Conservation (phyloP, 306 rosid species). For the Carpinus fangiana region DNA sequence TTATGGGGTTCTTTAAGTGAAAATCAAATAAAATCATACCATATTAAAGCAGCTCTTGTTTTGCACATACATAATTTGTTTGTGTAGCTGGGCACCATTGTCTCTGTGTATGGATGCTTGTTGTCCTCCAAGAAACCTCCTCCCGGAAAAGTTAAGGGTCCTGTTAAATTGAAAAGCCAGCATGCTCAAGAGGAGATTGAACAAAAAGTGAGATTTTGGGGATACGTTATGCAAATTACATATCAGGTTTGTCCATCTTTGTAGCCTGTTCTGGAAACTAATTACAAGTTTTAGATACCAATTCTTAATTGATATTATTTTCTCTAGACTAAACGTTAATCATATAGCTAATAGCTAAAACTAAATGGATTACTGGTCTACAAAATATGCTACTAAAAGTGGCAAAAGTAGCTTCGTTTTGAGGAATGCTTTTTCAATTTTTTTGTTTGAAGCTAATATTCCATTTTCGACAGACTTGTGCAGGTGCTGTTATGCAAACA, state of each 20-base stretch:
- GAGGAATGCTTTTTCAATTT: background rate
- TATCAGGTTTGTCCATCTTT: slow-evolving; percentile 53
- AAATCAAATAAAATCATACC: background rate
- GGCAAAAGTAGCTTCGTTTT: background rate
- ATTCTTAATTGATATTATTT: background rate
- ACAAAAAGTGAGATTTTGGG: slow-evolving; percentile 59
- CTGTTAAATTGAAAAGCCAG: slow-evolving; percentile 34
- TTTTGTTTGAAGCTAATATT: slow-evolving; percentile 27
- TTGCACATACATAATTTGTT: background rate
- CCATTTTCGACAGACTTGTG: slow-evolving; percentile 55
- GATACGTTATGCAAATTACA: slow-evolving; percentile 59
- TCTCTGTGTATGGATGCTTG: slow-evolving; percentile 78
- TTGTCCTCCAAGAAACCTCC: slow-evolving; percentile 33
- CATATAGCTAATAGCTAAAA: too few species aligned
- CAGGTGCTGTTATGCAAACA: slow-evolving; percentile 80
- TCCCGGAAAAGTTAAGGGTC: slow-evolving; percentile 27
- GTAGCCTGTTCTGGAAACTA: background rate
- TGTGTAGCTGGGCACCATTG: slow-evolving; percentile 60
- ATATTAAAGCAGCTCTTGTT: slow-evolving; percentile 5
- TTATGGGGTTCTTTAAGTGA: background rate
- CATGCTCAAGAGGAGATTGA: slow-evolving; percentile 45
- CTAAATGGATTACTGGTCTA: too few species aligned
- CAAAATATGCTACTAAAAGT: too few species aligned
- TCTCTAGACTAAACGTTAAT: too few species aligned
- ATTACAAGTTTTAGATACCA: background rate